These are phyloP conservation scores for Dictyostelium intermedium DNA, from an alignment of 78 protist genomes.

Conservation along the genomic window DNA sequence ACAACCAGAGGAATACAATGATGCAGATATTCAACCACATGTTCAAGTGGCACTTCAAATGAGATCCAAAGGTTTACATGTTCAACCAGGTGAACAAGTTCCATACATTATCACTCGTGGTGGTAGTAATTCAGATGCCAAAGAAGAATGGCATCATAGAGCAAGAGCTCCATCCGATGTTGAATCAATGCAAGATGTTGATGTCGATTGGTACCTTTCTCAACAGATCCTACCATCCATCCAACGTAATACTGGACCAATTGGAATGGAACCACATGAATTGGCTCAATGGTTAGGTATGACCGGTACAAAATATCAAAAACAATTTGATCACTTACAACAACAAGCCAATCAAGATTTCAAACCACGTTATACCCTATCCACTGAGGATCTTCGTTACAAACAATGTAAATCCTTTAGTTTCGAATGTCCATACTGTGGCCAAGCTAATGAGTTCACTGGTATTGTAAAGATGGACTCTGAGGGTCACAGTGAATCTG, in stretches of 20 bases:
- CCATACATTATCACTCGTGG: constrained; percentile 93
- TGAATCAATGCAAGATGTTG: constrained; percentile 27
- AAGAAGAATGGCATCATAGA: constrained; percentile 39
- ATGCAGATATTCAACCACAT: constrained; percentile 96
- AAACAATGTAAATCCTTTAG: not conserved
- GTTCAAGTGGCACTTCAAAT: constrained; percentile 89
- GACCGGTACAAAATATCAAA: constrained; percentile 40
- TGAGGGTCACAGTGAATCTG: not conserved
- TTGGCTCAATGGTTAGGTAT: constrained; percentile 57
- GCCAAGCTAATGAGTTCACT: not conserved
- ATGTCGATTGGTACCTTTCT: constrained; percentile 77
- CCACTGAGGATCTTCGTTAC: constrained; percentile 15
- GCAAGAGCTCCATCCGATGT: constrained; percentile 59
- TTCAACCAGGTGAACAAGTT: constrained; percentile 91
- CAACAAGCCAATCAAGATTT: not conserved
- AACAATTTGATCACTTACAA: not conserved
- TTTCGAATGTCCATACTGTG: constrained; percentile 30
- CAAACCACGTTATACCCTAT: not conserved
- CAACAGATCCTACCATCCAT: constrained; percentile 77
- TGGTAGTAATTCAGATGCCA: not conserved
- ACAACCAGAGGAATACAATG: constrained; percentile 94
- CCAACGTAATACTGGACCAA: constrained; percentile 32
- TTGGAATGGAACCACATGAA: constrained; percentile 17
- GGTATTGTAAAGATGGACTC: not conserved
- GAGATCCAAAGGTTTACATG: constrained; percentile 68